Base-by-base conservation (phyloP, 176 grass and related monocot species). In the Dendrocalamus sinicus region DNA sequence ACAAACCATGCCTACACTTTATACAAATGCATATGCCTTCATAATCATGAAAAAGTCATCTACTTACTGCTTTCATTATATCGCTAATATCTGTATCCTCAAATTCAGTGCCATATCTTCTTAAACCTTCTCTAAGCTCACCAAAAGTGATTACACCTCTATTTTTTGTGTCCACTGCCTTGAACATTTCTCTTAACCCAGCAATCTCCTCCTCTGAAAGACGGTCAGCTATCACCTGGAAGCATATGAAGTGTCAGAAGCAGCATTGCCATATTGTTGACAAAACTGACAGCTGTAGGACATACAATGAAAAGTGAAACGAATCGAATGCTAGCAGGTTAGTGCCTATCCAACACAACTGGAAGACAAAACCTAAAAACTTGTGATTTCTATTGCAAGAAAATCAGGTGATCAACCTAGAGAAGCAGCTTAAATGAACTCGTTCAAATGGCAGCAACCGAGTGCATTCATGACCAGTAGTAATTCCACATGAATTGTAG, bases 151-250 rank as follows among this genome's bases (percentile, higher is more conserved):
- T 94, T 44, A 86, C 92, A 61, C 91, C 92, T 50, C 82, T 92
- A 88, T 82, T 94, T 28, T 91, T 90, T 15, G 89, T 86, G 81
- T 96, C 96, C 79, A 99, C 86, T 91, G 90, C 89, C 70, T 76
- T 88, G 64, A 99, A 99, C 80, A 99, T 85, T 82, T 95, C 90
- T 87, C 93, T 94, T 82, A 99, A 91, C 35, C 96, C 96, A 90
- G 91, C 96, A 88, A 95, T 94, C 79, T 99, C 96, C 87, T 99
- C 96, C 80, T 99, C 94, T 54, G 92, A 93, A 66, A 99, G 94
- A 71, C 90, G 89, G 73, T 96, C 90, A 76, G 90, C 94, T 76
- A 99, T 99, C 52, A 99, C 96, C 96, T 99, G 54, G 48, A 16
- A 81, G 70, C 57, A 79, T 28, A 24, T 26, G 64, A 69, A 64